Evolutionary conservation across 1,284 basidiomycete genomes (phyloP).

Genomic region (Takashimella koratensis): DNA sequence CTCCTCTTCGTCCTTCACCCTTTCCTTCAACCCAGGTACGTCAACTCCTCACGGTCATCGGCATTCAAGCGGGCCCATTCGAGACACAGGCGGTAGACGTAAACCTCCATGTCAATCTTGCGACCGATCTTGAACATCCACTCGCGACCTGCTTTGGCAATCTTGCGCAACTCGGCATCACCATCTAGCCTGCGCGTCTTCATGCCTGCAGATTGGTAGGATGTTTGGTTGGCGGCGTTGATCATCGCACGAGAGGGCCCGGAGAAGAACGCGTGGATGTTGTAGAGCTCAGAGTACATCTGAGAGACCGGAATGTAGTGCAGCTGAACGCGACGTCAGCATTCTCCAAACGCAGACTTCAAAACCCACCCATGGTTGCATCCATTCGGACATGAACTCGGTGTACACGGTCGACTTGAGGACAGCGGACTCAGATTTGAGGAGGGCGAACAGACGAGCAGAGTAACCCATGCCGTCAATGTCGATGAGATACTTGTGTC

Average conservation of each 20-base stretch:
- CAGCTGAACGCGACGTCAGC: slow-evolving; percentile 54
- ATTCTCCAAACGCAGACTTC: neutral
- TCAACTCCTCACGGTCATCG: slow-evolving; percentile 73
- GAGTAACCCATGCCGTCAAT: slow-evolving; percentile 94
- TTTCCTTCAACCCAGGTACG: slow-evolving; percentile 28
- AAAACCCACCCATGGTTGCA: slow-evolving; percentile 51
- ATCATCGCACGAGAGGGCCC: slow-evolving; percentile 66
- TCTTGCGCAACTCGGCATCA: slow-evolving; percentile 69
- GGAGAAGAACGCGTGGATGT: slow-evolving; percentile 84
- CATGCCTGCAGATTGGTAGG: slow-evolving; percentile 40
- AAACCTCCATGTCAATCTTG: slow-evolving; percentile 79
- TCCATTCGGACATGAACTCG: slow-evolving; percentile 71
- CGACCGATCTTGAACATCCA: slow-evolving; percentile 82
- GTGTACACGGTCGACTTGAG: slow-evolving; percentile 84
- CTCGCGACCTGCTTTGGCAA: slow-evolving; percentile 79
- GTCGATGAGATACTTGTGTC: slow-evolving; percentile 87
- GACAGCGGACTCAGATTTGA: slow-evolving; percentile 68
- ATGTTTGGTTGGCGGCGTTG: slow-evolving; percentile 52
- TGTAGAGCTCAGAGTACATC: slow-evolving; percentile 84
- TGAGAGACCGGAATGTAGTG: slow-evolving; percentile 88
- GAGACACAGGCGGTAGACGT: slow-evolving; percentile 81
- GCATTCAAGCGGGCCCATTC: slow-evolving; percentile 82
- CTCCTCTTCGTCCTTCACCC: too few species aligned
- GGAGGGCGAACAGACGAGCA: slow-evolving; percentile 76
- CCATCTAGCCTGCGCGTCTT: slow-evolving; percentile 57